Evolutionary conservation across 352 stramenopile genomes (phyloP).

Genomic region (Phytophthora syringae): DNA sequence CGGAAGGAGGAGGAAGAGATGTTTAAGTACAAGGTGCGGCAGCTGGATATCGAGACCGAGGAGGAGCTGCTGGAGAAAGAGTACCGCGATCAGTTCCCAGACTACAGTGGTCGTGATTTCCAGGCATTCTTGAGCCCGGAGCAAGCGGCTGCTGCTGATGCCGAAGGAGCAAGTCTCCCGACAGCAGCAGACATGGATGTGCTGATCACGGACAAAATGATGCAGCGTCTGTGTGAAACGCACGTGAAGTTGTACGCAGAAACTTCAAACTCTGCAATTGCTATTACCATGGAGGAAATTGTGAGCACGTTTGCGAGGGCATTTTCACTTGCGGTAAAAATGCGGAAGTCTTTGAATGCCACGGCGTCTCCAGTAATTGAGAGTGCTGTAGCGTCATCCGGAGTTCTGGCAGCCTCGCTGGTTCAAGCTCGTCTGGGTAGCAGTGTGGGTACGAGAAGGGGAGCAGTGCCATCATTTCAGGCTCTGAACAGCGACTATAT

Average conservation of each 20-base stretch:
- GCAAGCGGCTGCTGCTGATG: slow-evolving; percentile 30
- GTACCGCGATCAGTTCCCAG: slow-evolving; percentile 93
- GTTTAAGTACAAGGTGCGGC: slow-evolving; percentile 89
- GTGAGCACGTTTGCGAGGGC: slow-evolving; percentile 71
- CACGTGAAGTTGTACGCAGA: slow-evolving; percentile 76
- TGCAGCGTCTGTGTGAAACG: slow-evolving; percentile 75
- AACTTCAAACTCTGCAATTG: slow-evolving; percentile 50
- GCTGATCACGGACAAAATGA: slow-evolving; percentile 76
- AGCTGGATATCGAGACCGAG: slow-evolving; percentile 82
- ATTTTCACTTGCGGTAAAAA: slow-evolving; percentile 72
- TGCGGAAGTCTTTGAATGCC: slow-evolving; percentile 74
- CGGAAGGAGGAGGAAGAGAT: slow-evolving; percentile 73
- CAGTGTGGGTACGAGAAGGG: slow-evolving; percentile 32
- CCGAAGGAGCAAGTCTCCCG: slow-evolving; percentile 11
- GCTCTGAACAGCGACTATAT: slow-evolving; percentile 81
- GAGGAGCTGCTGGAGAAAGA: slow-evolving; percentile 88
- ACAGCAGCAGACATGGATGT: slow-evolving; percentile 43
- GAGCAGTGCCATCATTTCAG: slow-evolving; percentile 55
- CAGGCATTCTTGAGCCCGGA: slow-evolving; percentile 63
- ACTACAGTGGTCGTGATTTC: slow-evolving; percentile 86
- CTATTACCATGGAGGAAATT: slow-evolving; percentile 50
- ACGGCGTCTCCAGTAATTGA: slow-evolving; percentile 53
- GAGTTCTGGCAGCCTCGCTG: slow-evolving; percentile 68
- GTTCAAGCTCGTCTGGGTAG: slow-evolving; percentile 73
- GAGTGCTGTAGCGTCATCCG: slow-evolving; percentile 54